These are phyloP conservation scores for Diplosphaera chodatii DNA, from an alignment of 139 green algal species.

Conservation along the genomic window DNA sequence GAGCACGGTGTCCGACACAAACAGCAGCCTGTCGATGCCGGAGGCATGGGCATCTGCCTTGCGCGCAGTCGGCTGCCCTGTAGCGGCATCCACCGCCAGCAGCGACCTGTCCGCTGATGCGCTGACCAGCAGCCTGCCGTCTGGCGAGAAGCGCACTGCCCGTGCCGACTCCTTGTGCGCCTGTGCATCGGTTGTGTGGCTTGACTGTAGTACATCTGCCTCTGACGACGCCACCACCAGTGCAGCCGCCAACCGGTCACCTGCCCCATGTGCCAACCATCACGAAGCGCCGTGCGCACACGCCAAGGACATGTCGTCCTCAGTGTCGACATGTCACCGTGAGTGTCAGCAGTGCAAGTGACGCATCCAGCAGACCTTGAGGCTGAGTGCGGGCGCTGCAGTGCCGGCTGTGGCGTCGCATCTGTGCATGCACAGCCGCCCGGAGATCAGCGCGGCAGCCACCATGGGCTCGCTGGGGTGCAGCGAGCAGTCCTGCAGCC, in stretches of 20 bases:
- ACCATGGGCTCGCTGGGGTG: slow-evolving; percentile 37
- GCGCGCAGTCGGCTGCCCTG: slow-evolving; percentile 20
- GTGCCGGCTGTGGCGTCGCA: not conserved
- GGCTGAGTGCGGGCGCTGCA: not conserved
- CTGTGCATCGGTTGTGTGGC: slow-evolving; percentile 12
- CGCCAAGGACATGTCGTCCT: too few relatives aligned
- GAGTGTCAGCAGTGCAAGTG: too few relatives aligned
- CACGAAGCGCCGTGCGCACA: too few relatives aligned
- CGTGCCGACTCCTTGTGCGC: slow-evolving; percentile 35
- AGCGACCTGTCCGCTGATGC: slow-evolving; percentile 25
- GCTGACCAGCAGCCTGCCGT: slow-evolving; percentile 21
- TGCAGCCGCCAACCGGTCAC: too few relatives aligned
- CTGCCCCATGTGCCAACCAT: too few relatives aligned
- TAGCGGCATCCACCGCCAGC: slow-evolving; percentile 35
- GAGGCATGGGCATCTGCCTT: slow-evolving; percentile 48
- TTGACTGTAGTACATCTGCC: not conserved
- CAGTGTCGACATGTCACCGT: too few relatives aligned
- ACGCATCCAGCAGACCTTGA: not conserved
- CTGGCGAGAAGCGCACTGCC: slow-evolving; percentile 36
- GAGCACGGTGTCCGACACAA: slow-evolving; percentile 15
- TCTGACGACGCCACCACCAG: too few relatives aligned
- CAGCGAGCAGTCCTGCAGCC: slow-evolving; percentile 35
- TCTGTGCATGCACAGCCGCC: slow-evolving; percentile 17
- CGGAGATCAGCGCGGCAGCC: slow-evolving; percentile 46
- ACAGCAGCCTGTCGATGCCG: slow-evolving; percentile 50